Evolutionary conservation across 768 basidiomycete species (phyloP).

Genomic region (Phaeotremella skinneri): DNA sequence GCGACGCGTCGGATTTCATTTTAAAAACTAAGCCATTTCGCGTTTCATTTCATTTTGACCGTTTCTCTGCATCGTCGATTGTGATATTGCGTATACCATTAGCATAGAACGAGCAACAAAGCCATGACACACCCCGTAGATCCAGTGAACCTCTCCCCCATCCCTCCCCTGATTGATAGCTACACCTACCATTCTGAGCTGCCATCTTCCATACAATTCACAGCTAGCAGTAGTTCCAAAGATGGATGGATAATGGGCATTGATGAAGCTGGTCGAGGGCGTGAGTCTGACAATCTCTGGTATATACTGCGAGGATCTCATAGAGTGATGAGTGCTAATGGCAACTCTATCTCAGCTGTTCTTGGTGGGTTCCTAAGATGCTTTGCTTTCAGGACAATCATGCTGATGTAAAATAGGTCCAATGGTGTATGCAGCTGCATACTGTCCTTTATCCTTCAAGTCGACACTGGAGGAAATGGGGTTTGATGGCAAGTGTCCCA

Average conservation of each 20-base stretch:
- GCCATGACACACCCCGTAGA: slow-evolving; percentile 19
- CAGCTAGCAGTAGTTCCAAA: slow-evolving; percentile 12
- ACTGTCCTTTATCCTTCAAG: slow-evolving; percentile 77
- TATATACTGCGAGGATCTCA: not conserved
- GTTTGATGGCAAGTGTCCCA: slow-evolving; percentile 69
- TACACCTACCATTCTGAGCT: slow-evolving; percentile 46
- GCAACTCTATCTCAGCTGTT: slow-evolving; percentile 61
- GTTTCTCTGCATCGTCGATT: not conserved
- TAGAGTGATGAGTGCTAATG: not conserved
- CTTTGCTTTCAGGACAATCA: too few relatives aligned
- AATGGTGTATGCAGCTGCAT: slow-evolving; percentile 92
- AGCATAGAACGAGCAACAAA: not conserved
- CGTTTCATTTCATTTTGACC: not conserved
- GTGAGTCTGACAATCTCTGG: slow-evolving; percentile 30
- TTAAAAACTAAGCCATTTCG: too few relatives aligned
- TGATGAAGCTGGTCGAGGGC: slow-evolving; percentile 97
- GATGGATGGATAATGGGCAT: slow-evolving; percentile 88
- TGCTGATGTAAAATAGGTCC: slow-evolving; percentile 55
- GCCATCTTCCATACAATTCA: slow-evolving; percentile 4
- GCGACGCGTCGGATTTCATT: not conserved
- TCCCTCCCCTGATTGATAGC: slow-evolving; percentile 35
- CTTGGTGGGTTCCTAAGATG: slow-evolving; percentile 58
- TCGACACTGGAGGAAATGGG: slow-evolving; percentile 73
- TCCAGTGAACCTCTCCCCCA: slow-evolving; percentile 36
- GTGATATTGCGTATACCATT: not conserved